These are phyloP conservation scores for Lasiosphaeriaceae sp. DNA, from an alignment of 495 filamentous ascomycete genomes.

Conservation along the genomic window DNA sequence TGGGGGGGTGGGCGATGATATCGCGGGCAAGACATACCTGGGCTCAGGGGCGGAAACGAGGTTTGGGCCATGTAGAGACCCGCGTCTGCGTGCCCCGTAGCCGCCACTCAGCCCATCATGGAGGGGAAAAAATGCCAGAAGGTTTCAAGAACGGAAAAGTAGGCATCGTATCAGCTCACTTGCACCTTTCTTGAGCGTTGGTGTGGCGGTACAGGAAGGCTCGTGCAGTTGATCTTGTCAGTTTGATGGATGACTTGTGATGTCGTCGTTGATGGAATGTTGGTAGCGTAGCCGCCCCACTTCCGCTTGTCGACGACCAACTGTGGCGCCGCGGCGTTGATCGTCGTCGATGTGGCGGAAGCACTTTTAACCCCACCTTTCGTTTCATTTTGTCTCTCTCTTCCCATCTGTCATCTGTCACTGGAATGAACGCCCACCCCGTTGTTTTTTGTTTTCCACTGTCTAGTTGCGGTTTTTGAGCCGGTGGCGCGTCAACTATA, in stretches of 20 bases:
- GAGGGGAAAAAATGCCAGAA: conserved; percentile 7
- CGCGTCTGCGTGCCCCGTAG: conserved; percentile 7
- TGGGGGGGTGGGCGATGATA: not conserved
- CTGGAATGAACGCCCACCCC: too few species aligned
- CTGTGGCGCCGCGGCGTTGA: too few species aligned
- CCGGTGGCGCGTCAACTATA: too few species aligned
- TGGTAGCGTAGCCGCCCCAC: too few species aligned
- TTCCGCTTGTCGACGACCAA: too few species aligned
- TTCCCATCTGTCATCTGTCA: too few species aligned
- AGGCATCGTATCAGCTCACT: conserved; percentile 10
- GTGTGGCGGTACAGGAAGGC: conserved; percentile 11
- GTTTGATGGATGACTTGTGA: conserved; percentile 7
- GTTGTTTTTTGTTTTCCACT: too few species aligned
- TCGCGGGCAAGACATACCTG: conserved; percentile 18
- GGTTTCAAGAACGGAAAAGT: conserved; percentile 2
- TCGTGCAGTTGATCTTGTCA: conserved; percentile 10
- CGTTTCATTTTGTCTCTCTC: too few species aligned
- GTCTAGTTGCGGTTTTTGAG: too few species aligned
- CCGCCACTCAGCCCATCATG: conserved; percentile 9
- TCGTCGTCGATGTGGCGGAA: too few species aligned
- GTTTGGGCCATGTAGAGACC: conserved; percentile 5
- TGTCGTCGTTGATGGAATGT: conserved; percentile 2
- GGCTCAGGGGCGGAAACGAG: not conserved
- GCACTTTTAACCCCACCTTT: too few species aligned
- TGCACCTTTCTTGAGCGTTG: conserved; percentile 12